Base-by-base conservation (phyloP, 2,329 filamentous ascomycete species). In the Trichoderma pleuroti region DNA sequence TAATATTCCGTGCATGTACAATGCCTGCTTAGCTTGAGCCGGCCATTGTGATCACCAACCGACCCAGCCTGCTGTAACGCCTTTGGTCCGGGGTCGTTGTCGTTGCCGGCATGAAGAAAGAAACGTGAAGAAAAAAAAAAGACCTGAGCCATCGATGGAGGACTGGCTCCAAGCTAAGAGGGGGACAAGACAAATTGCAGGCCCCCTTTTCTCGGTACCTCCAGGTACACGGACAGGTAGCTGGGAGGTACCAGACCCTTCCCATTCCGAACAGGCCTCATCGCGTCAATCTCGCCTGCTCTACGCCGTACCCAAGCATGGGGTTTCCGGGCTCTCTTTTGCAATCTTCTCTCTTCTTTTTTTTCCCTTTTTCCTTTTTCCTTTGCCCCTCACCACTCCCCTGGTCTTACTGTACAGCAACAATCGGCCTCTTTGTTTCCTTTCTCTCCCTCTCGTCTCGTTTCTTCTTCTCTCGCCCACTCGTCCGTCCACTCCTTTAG, bases 251-350 rank as follows among this genome's bases (percentile, higher is more conserved):
- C 52, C 26, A 46, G 26, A 59, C 64, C 34, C 11, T 24, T 30
- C 26, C 64, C 34, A 7, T 24, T 30, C 26, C 16, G 26, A 36
- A 32, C 64, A 21, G 65, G 54, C 65, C 28, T 65, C 62, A 65
- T 65, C 54, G 65, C 54, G 54, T 68, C 65, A 68, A 68, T 68
- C 65, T 68, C 65, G 62, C 46, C 62, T 54, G 62, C 61, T 52
- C n/a, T 5, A 4, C 26, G 3, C 26, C 26, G n/a, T 32, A 30
- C 36, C 36, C 16, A 30, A 12, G 42, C 62, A 52, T 65, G 42
- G 62, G 42, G 42, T 54, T 54, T 21, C 56, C 2, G n/a, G n/a
- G n/a, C n/a, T 36, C 30, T 56, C 34, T 62, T 46, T 28, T 56
- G 32, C 46, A 56, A n/a, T 59, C n/a, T 63, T 63, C 1, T 34